These are phyloP conservation scores for Isochrysis galbana DNA, from an alignment of 78 protist genomes.

Conservation along the genomic window DNA sequence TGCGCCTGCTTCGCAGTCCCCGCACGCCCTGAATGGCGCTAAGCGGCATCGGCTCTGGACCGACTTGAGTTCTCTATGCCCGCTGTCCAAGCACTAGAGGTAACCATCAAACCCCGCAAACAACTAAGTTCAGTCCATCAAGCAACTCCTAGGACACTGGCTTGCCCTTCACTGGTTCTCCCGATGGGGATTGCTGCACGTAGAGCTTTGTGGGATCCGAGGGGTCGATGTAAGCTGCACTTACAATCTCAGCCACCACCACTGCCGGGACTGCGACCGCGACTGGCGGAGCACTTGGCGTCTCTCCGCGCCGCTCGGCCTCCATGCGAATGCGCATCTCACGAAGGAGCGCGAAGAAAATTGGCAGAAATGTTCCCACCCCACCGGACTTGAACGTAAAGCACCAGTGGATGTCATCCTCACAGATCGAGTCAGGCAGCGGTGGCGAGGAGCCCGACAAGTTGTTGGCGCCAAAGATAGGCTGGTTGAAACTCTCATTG, in stretches of 20 bases:
- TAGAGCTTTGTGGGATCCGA: neutral
- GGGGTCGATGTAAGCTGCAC: neutral
- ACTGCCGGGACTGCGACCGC: neutral
- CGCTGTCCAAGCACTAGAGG: too few species aligned
- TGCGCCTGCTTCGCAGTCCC: too few species aligned
- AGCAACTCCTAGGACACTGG: too few species aligned
- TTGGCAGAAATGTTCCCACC: neutral
- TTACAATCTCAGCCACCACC: neutral
- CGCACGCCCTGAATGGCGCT: too few species aligned
- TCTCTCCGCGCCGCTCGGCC: neutral
- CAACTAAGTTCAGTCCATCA: too few species aligned
- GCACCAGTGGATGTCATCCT: neutral
- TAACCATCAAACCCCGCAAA: too few species aligned
- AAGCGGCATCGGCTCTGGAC: too few species aligned
- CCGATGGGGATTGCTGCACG: too few species aligned
- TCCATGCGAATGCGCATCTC: neutral
- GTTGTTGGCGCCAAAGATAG: neutral
- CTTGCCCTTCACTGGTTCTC: too few species aligned
- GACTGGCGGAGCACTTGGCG: neutral
- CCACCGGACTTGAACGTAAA: neutral
- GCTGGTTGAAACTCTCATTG: neutral
- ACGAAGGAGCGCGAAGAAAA: neutral
- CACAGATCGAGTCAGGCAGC: neutral
- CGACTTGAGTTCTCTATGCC: too few species aligned
- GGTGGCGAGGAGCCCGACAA: neutral